These are phyloP conservation scores for Candida andamanensis DNA, from an alignment of 805 yeast species.

Conservation along the genomic window DNA sequence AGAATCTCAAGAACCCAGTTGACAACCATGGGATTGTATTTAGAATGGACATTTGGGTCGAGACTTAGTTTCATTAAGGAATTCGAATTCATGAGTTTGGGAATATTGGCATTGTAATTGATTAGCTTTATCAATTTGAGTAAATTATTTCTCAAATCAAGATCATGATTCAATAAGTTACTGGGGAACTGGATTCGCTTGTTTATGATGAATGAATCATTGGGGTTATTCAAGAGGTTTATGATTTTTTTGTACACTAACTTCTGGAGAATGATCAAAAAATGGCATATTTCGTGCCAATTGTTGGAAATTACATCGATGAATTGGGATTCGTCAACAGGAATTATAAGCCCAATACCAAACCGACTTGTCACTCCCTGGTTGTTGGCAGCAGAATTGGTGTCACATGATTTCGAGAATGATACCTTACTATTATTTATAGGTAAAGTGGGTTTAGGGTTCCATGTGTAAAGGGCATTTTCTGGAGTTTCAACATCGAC, in stretches of 20 bases:
- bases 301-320: slow-evolving; percentile 42
- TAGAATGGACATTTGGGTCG: slow-evolving; percentile 4
- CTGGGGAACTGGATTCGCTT: slow-evolving; percentile 34
- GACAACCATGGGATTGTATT: slow-evolving; percentile 32
- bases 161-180: slow-evolving; percentile 37
- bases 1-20: slow-evolving; percentile 51
- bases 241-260: slow-evolving; percentile 34
- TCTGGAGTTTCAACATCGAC: neutral
- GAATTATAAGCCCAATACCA: slow-evolving; percentile 46
- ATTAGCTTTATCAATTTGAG: slow-evolving; percentile 33
- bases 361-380: slow-evolving; percentile 32
- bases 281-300: slow-evolving; percentile 45
- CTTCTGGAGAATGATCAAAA: slow-evolving; percentile 35
- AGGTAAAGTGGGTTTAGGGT: slow-evolving; percentile 38
- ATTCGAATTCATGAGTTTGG: slow-evolving; percentile 40
- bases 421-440: slow-evolving; percentile 16
- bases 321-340: slow-evolving; percentile 31
- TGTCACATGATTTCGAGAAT: slow-evolving; percentile 1
- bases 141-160: slow-evolving; percentile 37
- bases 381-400: slow-evolving; percentile 1
- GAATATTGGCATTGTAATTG: slow-evolving; percentile 38
- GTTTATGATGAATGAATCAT: slow-evolving; percentile 17
- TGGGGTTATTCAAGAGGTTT: slow-evolving; percentile 13
- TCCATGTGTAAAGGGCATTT: slow-evolving; percentile 25
- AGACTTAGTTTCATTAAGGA: slow-evolving; percentile 29